Conservation (phyloP, 495 filamentous ascomycete genomes). For the Xylaria telfairii region DNA sequence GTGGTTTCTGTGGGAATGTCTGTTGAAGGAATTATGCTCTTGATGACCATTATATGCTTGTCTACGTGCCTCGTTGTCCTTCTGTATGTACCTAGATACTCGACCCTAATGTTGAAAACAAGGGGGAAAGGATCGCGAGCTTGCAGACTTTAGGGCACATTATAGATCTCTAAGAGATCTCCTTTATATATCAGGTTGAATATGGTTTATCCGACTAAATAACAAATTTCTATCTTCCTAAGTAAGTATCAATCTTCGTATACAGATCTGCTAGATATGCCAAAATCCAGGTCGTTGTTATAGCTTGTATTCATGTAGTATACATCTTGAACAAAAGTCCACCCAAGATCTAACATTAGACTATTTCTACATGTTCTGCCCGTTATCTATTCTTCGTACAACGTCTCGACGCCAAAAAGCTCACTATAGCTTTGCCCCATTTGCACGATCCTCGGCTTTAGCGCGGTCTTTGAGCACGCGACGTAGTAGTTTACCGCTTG, state of each 20-base stretch:
- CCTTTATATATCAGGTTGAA: neutral
- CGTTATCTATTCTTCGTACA: neutral
- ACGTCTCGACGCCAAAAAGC: no score
- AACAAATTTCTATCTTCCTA: neutral
- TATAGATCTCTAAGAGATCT: neutral
- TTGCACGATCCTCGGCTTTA: slow-evolving; percentile 40
- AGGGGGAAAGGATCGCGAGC: neutral
- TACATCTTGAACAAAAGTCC: neutral
- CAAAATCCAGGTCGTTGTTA: neutral
- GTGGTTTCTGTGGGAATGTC: neutral
- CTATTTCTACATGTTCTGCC: neutral
- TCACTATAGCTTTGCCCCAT: slow-evolving; percentile 35
- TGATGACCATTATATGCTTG: neutral
- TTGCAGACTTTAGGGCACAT: neutral
- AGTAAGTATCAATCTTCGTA: neutral
- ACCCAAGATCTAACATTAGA: neutral
- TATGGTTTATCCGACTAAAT: neutral
- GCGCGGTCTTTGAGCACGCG: slow-evolving; percentile 59
- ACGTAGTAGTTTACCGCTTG: slow-evolving; percentile 87
- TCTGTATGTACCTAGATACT: neutral
- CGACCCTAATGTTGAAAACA: neutral
- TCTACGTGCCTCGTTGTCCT: neutral
- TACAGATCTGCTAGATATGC: neutral
- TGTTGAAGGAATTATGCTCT: neutral
- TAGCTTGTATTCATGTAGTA: neutral